Evolutionary conservation across 495 filamentous ascomycete species (phyloP).

Genomic region (Penicillium bialowiezense): DNA sequence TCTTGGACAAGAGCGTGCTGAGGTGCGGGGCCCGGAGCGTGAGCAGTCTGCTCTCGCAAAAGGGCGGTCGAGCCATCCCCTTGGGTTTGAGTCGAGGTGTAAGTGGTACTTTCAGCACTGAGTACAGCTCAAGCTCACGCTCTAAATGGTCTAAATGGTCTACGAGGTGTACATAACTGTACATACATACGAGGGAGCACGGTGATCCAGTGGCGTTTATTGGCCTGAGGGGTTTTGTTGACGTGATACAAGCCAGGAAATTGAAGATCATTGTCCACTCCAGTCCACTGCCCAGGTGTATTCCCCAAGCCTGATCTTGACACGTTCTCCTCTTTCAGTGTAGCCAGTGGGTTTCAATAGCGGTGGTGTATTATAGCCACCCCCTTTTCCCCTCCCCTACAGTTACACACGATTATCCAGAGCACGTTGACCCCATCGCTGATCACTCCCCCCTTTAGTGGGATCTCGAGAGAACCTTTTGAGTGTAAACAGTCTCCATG

Average conservation of each 20-base stretch:
- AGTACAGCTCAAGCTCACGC: too few species aligned
- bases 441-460: slow-evolving; percentile 1
- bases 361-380: slow-evolving; percentile 1
- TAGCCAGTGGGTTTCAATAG: background rate
- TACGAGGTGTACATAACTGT: too few species aligned
- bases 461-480: background rate
- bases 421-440: background rate
- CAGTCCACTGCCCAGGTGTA: slow-evolving; percentile 3
- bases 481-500: background rate
- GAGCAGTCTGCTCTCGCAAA: slow-evolving; percentile 7
- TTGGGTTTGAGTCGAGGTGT: background rate
- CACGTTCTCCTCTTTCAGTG: slow-evolving; percentile 7
- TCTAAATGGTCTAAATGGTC: background rate
- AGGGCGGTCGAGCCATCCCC: slow-evolving; percentile 12
- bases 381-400: slow-evolving; percentile 3
- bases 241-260: slow-evolving; percentile 2
- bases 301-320: slow-evolving; percentile 10
- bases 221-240: slow-evolving; percentile 8
- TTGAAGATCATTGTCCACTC: slow-evolving; percentile 10
- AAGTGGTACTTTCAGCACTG: too few species aligned
- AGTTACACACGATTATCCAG: background rate
- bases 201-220: slow-evolving; percentile 7
- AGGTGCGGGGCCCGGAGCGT: slow-evolving; percentile 15
- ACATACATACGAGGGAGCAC: too few species aligned
- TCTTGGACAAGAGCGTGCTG: slow-evolving; percentile 16